These are phyloP conservation scores for Chaetomium cochliodes DNA, from an alignment of 495 filamentous ascomycete genomes.

Conservation along the genomic window DNA sequence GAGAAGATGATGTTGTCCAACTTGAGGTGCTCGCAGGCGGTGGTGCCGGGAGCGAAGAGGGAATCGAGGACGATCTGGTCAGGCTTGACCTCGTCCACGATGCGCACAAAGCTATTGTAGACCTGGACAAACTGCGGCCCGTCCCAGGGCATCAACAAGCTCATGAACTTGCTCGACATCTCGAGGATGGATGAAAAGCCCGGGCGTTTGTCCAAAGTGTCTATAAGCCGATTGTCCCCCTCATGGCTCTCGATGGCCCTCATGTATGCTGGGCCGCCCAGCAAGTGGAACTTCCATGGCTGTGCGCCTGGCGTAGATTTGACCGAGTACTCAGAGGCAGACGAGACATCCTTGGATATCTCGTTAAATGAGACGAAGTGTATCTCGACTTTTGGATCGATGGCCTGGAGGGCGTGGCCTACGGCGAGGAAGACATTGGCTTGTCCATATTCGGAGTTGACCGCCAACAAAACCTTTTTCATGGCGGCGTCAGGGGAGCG, in stretches of 20 bases:
- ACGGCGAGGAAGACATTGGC: conserved; percentile 44
- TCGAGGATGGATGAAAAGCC: neutral
- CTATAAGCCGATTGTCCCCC: neutral
- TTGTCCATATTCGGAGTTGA: conserved; percentile 40
- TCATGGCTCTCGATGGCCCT: neutral
- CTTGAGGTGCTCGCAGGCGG: conserved; percentile 40
- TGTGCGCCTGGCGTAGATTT: conserved; percentile 15
- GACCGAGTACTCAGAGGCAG: conserved; percentile 14
- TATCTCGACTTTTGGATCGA: conserved; percentile 38
- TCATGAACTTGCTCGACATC: neutral
- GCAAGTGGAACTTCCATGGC: conserved; percentile 12
- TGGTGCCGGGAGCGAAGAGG: conserved; percentile 46
- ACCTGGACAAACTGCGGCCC: conserved; percentile 46
- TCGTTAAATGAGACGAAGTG: conserved; percentile 51
- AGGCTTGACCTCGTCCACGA: conserved; percentile 43
- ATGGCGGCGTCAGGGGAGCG: conserved; percentile 15
- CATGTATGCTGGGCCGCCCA: neutral
- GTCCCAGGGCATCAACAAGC: conserved; percentile 33
- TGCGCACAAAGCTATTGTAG: conserved; percentile 42
- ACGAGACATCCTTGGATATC: conserved; percentile 26
- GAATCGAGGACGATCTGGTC: conserved; percentile 47
- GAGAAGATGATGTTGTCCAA: conserved; percentile 37
- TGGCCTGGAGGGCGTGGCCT: conserved; percentile 44
- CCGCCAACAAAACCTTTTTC: conserved; percentile 29
- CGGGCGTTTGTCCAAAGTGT: neutral